Evolutionary conservation across 345 rosid genomes (phyloP).

Genomic region (Geranium brycei): DNA sequence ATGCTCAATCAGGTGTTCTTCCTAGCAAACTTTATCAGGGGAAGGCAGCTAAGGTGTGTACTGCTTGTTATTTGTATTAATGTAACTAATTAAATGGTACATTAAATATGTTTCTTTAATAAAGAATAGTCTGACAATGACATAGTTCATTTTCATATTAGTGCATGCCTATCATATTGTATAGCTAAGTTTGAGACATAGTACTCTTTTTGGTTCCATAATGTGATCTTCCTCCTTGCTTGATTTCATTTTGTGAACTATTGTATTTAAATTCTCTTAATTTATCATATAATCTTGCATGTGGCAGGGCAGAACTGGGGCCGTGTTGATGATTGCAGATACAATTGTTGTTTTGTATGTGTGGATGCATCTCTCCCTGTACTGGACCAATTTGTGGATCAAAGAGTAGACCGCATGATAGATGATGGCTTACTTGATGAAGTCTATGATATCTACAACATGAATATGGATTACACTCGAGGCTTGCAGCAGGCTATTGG

Average conservation of each 20-base stretch:
- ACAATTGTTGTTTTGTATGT: conserved; percentile 65
- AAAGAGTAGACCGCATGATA: conserved; percentile 81
- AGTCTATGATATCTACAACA: conserved; percentile 58
- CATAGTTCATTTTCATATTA: no score
- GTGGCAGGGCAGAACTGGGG: conserved; percentile 99
- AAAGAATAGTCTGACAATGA: neutral
- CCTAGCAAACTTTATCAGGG: conserved; percentile 69
- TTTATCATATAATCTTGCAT: conserved; percentile 14
- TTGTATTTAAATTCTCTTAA: conserved; percentile 7
- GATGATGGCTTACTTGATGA: conserved; percentile 65
- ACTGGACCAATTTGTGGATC: conserved; percentile 57
- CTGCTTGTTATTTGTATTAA: neutral
- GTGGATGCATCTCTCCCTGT: conserved; percentile 52
- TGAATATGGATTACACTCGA: conserved; percentile 56
- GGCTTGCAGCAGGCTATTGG: conserved; percentile 90
- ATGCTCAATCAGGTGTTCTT: conserved; percentile 51
- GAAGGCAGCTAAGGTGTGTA: conserved; percentile 59
- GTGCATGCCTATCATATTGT: neutral
- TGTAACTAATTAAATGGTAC: neutral
- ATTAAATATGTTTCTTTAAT: no score
- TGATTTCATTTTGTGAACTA: conserved; percentile 2
- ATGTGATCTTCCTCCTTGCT: neutral
- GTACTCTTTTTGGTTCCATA: neutral
- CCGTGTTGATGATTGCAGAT: conserved; percentile 39
- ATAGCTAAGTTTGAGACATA: neutral